Base-by-base conservation (phyloP, 2,329 filamentous ascomycete species). In the Hymenoscyphus linearis region DNA sequence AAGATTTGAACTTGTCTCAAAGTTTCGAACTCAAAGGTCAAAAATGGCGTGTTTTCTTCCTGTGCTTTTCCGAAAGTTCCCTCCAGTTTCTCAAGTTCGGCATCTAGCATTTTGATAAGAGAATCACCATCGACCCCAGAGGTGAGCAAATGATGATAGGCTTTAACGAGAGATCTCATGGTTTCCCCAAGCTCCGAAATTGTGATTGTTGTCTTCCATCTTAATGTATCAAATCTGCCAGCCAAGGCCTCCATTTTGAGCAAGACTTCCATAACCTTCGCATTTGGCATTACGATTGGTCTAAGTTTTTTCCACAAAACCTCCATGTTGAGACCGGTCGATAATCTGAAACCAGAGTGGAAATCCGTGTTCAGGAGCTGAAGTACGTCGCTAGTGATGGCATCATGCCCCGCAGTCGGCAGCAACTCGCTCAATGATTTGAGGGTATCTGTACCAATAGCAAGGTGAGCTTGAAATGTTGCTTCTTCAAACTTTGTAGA, bases 281-380 rank as follows among this genome's bases (percentile, higher is more conserved):
- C 72, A 18, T 79, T 78, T 1, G 79, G 74, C 25, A 86, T 78
- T 4, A 85, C 80, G 12, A 77, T 73, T 0, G 92, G 90, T 58
- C 89, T 84, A 69, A 96, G 83, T 1, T 78, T 70, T 50, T 84
- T 82, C 93, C 93, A 96, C 4, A 96, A 79, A 9, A 77, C 73
- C 70, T 95, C 89, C 89, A 96, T 95, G 66, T 85, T 87, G 13
- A 92, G 77, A 0, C 91, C 92, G 2, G 88, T 92, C 0, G 80
- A 85, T 14, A 96, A 76, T 60, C 85, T 85, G 76, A 92, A 93
- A 1, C 85, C 86, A 16, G 84, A 81, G 26, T 83, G 80, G 70
- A 96, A 93, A 56, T 80, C 80, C 44, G 76, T 76, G 52, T 80
- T 75, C 2, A 87, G 69, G 5, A 74, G 77, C 0, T 74, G 69